These are phyloP conservation scores for Aphanocladium album DNA, from an alignment of 2,329 filamentous ascomycete genomes.

Conservation along the genomic window DNA sequence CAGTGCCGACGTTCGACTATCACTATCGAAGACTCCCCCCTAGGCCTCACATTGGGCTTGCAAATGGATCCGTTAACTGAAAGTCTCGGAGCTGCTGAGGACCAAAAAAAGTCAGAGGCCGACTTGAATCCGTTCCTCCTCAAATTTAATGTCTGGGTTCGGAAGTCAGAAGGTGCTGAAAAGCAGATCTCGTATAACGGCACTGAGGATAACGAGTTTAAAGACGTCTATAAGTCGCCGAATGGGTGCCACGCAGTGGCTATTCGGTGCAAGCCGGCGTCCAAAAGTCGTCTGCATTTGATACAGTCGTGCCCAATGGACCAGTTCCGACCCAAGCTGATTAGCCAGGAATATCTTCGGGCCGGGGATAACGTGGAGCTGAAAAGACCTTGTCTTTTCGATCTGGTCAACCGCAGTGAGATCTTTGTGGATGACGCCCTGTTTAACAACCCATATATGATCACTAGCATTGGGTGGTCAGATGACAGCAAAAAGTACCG, in stretches of 20 bases:
- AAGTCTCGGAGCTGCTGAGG: background rate
- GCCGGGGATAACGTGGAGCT: conserved; percentile 6
- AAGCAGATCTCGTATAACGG: background rate
- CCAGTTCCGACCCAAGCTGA: background rate
- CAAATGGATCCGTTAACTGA: background rate
- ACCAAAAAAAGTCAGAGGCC: background rate
- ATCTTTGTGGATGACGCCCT: conserved; percentile 9
- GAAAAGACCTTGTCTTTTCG: conserved; percentile 15
- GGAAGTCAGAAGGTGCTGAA: background rate
- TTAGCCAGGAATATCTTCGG: background rate
- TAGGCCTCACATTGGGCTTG: background rate
- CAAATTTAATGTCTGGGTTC: background rate
- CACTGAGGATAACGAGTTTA: background rate
- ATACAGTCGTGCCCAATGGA: background rate
- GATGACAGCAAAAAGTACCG: conserved; percentile 13
- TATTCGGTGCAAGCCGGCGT: background rate
- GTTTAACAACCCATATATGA: conserved; percentile 13
- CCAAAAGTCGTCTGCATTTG: background rate
- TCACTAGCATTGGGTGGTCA: conserved; percentile 14
- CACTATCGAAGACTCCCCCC: background rate
- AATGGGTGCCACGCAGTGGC: background rate
- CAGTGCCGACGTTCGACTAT: background rate
- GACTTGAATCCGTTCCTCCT: background rate
- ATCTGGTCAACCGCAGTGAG: conserved; percentile 2
- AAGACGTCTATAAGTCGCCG: background rate